phyloP scores from a whole-genome alignment of 768 basidiomycete species.

The Dendrothele bispora region DNA sequence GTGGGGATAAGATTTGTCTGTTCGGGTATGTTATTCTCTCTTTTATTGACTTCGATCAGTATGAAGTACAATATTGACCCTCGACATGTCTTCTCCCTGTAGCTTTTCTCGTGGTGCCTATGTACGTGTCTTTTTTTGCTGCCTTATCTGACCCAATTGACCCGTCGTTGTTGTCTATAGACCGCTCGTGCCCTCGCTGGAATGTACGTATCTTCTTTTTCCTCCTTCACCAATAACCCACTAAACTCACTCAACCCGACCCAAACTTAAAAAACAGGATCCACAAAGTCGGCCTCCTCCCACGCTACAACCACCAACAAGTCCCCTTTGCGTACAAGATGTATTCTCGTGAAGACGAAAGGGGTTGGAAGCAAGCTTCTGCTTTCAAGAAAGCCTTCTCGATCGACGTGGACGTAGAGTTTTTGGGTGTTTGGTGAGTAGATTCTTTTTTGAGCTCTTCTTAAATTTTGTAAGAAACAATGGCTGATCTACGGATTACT shows the following conservation, averaged over 20 bases:
- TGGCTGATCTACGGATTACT: not conserved
- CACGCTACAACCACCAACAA: slow-evolving; percentile 53
- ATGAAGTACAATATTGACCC: not conserved
- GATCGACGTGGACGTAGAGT: slow-evolving; percentile 53
- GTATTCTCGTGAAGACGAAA: slow-evolving; percentile 50
- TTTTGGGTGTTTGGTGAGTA: slow-evolving; percentile 55
- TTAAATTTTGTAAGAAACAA: not conserved
- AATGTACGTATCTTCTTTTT: slow-evolving; percentile 1
- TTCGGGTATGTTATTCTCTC: slow-evolving; percentile 22
- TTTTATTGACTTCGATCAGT: not conserved
- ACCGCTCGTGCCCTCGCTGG: not conserved
- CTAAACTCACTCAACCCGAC: no score
- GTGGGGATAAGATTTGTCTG: slow-evolving; percentile 22
- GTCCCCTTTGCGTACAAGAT: slow-evolving; percentile 64
- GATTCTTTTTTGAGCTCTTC: slow-evolving; percentile 21
- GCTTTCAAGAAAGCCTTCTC: slow-evolving; percentile 60
- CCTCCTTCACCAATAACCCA: no score
- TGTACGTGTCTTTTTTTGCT: slow-evolving; percentile 27
- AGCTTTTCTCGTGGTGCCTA: slow-evolving; percentile 69
- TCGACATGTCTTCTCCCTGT: not conserved
- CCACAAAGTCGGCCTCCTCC: slow-evolving; percentile 51
- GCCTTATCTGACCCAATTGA: not conserved
- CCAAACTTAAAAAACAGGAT: no score
- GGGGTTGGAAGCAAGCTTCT: slow-evolving; percentile 47
- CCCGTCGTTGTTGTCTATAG: slow-evolving; percentile 35